Conservation (phyloP, 495 filamentous ascomycete species). For the Penicillium dipodomyicola region DNA sequence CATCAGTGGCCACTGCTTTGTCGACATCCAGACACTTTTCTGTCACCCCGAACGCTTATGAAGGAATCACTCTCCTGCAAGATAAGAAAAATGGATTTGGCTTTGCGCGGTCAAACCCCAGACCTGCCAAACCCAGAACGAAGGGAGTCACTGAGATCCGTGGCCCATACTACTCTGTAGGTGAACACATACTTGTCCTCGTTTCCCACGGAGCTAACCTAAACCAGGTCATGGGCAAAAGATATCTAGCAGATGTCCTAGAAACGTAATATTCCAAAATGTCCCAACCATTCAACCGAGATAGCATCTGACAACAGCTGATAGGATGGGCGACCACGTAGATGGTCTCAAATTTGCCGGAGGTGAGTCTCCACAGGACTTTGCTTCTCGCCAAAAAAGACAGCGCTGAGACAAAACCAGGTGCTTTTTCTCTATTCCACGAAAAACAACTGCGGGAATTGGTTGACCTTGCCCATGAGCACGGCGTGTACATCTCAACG, state of each 20-base stretch:
- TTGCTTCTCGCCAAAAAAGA: neutral
- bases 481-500: constrained; percentile 56
- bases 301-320: neutral
- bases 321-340: constrained; percentile 52
- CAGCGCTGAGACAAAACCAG: constrained; percentile 19
- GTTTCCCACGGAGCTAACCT: neutral
- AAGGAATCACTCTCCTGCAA: constrained; percentile 44
- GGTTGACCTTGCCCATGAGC: constrained; percentile 52
- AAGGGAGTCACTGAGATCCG: constrained; percentile 56
- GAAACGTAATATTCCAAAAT: constrained; percentile 40
- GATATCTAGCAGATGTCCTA: constrained; percentile 51
- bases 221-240: constrained; percentile 49
- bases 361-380: constrained; percentile 28
- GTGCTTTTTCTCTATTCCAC: constrained; percentile 53
- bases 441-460: constrained; percentile 49
- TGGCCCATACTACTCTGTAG: constrained; percentile 55
- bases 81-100: constrained; percentile 52
- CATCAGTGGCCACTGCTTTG: constrained; percentile 10
- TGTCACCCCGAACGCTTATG: constrained; percentile 13
- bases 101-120: constrained; percentile 53
- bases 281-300: neutral
- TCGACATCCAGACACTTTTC: constrained; percentile 20
- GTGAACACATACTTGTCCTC: neutral
- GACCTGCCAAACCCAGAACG: constrained; percentile 48
- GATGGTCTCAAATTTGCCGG: constrained; percentile 59